Percentiles rank a stretch among this genome's conserved stretches.
These are phyloP conservation scores for Pichia sorboxylosa DNA, from an alignment of 1,139 yeast species.

Conservation along the genomic window DNA sequence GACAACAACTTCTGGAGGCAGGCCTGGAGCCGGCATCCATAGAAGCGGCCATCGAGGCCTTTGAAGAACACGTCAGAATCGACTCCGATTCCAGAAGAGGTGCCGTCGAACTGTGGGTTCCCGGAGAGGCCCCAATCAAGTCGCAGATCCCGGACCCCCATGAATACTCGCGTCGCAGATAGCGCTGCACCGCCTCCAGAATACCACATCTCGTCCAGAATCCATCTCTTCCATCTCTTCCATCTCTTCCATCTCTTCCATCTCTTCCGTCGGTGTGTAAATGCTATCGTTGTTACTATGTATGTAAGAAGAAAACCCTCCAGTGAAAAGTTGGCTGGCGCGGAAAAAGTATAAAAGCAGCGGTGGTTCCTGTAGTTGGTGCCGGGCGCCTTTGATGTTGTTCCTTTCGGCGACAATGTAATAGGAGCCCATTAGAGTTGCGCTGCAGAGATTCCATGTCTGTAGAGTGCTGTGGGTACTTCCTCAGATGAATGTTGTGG, in stretches of 20 bases:
- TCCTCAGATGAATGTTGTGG: constrained; percentile 50
- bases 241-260: no score
- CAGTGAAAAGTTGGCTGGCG: no score
- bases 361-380: neutral
- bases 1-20: constrained; percentile 42
- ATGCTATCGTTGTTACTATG: no score
- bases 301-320: no score
- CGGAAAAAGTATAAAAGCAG: constrained; percentile 9
- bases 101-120: constrained; percentile 48
- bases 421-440: constrained; percentile 94
- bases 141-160: constrained; percentile 43
- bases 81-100: constrained; percentile 33
- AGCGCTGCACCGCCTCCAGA: no score
- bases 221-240: no score
- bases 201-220: no score
- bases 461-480: constrained; percentile 75
- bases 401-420: constrained; percentile 48
- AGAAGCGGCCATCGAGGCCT: constrained; percentile 40
- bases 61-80: constrained; percentile 43
- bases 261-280: no score
- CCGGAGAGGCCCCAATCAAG: constrained; percentile 39
- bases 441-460: constrained; percentile 45
- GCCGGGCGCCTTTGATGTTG: constrained; percentile 5
- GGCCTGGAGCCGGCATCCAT: constrained; percentile 44
- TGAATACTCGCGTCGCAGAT: constrained; percentile 30